Conservation (phyloP, 176 grass and related monocot genomes). For the Oryza nivara region DNA sequence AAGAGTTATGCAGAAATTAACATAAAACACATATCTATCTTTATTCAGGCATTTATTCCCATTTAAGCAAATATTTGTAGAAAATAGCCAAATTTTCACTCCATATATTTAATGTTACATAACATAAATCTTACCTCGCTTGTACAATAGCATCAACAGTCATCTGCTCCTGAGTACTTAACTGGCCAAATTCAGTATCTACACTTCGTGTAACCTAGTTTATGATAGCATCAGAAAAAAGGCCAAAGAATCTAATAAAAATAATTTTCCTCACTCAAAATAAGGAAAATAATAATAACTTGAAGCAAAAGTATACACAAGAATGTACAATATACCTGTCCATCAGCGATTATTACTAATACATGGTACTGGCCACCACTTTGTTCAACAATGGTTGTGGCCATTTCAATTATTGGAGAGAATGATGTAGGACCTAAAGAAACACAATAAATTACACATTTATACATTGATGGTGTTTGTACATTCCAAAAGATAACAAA, state of each 20-base stretch:
- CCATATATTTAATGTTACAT: conserved; percentile 17
- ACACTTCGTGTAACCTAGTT: conserved; percentile 89
- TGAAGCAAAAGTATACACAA: conserved; percentile 3
- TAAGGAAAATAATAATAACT: background rate
- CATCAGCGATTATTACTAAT: conserved; percentile 88
- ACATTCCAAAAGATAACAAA: conserved; percentile 19
- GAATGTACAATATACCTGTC: conserved; percentile 64
- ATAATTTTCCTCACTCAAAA: conserved; percentile 22
- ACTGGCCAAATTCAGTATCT: conserved; percentile 70
- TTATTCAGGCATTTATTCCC: conserved; percentile 4
- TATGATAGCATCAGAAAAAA: conserved; percentile 33
- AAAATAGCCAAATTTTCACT: background rate
- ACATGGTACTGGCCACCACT: conserved; percentile 96
- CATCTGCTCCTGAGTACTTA: conserved; percentile 86
- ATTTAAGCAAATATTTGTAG: background rate
- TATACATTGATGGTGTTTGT: conserved; percentile 14
- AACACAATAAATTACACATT: conserved; percentile 16
- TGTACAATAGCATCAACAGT: conserved; percentile 94
- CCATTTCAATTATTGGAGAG: conserved; percentile 91
- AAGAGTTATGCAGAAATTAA: conserved; percentile 16
- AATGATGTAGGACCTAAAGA: conserved; percentile 94
- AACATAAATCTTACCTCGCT: conserved; percentile 63
- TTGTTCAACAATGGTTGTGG: conserved; percentile 86
- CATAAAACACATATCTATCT: conserved; percentile 31
- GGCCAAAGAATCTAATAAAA: conserved; percentile 12